Evolutionary conservation across 1,284 basidiomycete species (phyloP).

Genomic region (Sanghuangporus weigelae): DNA sequence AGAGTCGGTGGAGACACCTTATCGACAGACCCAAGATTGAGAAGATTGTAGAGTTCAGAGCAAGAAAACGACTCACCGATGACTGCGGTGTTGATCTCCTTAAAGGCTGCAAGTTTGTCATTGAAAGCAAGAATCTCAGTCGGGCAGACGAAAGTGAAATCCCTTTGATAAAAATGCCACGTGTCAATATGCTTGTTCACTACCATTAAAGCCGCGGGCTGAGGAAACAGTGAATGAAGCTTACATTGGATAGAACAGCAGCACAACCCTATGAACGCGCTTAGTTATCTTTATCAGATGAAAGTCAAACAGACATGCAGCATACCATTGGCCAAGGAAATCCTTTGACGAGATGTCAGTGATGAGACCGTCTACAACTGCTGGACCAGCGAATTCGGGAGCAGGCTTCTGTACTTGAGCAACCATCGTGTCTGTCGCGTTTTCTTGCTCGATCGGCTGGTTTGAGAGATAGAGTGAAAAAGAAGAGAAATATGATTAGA

Average conservation of each 20-base stretch:
- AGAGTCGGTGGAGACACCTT: slow-evolving; percentile 81
- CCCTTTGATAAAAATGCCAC: slow-evolving; percentile 35
- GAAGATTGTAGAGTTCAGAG: slow-evolving; percentile 3
- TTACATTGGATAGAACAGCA: slow-evolving; percentile 80
- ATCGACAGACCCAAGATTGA: neutral
- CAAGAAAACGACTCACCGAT: slow-evolving; percentile 48
- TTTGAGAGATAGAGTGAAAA: neutral
- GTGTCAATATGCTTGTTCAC: neutral
- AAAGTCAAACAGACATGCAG: slow-evolving; percentile 4
- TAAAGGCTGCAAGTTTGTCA: slow-evolving; percentile 72
- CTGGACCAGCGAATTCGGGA: slow-evolving; percentile 69
- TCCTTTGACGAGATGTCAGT: slow-evolving; percentile 68
- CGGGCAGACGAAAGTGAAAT: slow-evolving; percentile 86
- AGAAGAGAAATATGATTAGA: neutral
- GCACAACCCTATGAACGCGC: slow-evolving; percentile 52
- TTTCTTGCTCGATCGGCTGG: neutral
- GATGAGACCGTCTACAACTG: slow-evolving; percentile 74
- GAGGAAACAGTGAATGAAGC: slow-evolving; percentile 26
- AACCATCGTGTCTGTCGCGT: slow-evolving; percentile 40
- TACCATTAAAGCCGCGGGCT: neutral
- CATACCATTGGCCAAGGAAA: slow-evolving; percentile 79
- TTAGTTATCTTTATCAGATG: slow-evolving; percentile 19
- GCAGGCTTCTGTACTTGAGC: slow-evolving; percentile 74
- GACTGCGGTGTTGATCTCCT: slow-evolving; percentile 67
- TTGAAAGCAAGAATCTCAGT: slow-evolving; percentile 94